These are phyloP conservation scores for Dothistroma pini DNA, from an alignment of 2,329 filamentous ascomycete genomes.

Conservation along the genomic window DNA sequence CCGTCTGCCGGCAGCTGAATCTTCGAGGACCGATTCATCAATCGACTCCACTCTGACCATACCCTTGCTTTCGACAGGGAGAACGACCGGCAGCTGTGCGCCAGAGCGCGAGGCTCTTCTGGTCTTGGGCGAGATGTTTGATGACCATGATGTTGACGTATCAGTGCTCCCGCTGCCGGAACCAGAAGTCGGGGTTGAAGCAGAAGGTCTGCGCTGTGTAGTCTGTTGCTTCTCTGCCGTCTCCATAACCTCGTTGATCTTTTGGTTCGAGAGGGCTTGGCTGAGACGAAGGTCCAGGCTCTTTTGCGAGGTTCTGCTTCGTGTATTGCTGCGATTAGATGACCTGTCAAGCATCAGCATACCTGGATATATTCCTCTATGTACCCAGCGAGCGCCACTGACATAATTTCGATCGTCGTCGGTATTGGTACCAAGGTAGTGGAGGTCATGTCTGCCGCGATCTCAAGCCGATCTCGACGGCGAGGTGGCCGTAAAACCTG, in stretches of 20 bases:
- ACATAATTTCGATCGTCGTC: background rate
- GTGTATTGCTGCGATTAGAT: background rate
- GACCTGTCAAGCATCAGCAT: background rate
- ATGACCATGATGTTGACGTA: background rate
- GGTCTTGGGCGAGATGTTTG: background rate
- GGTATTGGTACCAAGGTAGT: background rate
- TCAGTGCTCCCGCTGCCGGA: background rate
- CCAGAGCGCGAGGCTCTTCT: background rate
- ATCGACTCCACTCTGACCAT: background rate
- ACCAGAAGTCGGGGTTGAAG: background rate
- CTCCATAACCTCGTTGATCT: background rate
- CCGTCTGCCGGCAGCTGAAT: too few relatives aligned
- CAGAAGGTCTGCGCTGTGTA: background rate
- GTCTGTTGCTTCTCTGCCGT: background rate
- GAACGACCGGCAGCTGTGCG: background rate
- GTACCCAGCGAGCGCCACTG: background rate
- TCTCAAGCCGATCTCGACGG: background rate
- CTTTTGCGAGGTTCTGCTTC: background rate
- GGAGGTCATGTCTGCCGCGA: background rate
- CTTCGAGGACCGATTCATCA: too few relatives aligned
- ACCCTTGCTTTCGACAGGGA: background rate
- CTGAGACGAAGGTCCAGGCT: conserved; percentile 1
- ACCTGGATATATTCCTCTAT: background rate
- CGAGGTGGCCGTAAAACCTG: background rate
- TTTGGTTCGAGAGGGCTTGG: background rate